These are phyloP conservation scores for Fusarium torulosum DNA, from an alignment of 2,329 filamentous ascomycete genomes.

Conservation along the genomic window DNA sequence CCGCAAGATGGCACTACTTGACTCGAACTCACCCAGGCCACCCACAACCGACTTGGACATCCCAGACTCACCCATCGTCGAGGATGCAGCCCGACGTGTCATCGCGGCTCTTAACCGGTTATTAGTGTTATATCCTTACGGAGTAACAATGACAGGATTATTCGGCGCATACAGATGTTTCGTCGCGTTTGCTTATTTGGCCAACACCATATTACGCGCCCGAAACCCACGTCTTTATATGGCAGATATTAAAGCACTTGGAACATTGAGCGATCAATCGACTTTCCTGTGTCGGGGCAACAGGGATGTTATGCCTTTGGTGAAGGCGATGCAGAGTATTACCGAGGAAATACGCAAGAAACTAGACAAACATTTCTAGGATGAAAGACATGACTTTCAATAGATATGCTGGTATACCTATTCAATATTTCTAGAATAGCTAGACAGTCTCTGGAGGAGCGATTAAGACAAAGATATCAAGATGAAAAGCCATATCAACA, in stretches of 20 bases:
- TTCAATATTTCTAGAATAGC: neutral
- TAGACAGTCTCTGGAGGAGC: neutral
- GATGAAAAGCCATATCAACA: neutral
- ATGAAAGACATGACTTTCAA: no score
- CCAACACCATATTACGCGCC: constrained; percentile 42
- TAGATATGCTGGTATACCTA: neutral
- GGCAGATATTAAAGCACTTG: constrained; percentile 42
- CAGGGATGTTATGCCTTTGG: constrained; percentile 46
- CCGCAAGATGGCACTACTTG: constrained; percentile 48
- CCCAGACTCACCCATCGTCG: constrained; percentile 48
- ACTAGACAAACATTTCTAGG: neutral
- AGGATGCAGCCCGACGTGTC: constrained; percentile 44
- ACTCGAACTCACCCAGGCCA: constrained; percentile 46
- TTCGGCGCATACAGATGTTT: constrained; percentile 49
- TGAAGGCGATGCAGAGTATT: constrained; percentile 46
- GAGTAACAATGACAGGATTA: constrained; percentile 41
- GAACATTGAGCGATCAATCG: constrained; percentile 34
- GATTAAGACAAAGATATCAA: neutral
- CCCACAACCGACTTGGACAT: constrained; percentile 48
- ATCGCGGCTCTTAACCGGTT: constrained; percentile 39
- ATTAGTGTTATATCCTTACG: constrained; percentile 41
- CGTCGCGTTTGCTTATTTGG: constrained; percentile 48
- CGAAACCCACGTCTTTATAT: constrained; percentile 27
- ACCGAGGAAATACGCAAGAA: constrained; percentile 44
- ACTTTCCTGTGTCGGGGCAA: constrained; percentile 38